These are phyloP conservation scores for Tetrahymena elliotti DNA, from an alignment of 73 alveolate genomes.

Conservation along the genomic window DNA sequence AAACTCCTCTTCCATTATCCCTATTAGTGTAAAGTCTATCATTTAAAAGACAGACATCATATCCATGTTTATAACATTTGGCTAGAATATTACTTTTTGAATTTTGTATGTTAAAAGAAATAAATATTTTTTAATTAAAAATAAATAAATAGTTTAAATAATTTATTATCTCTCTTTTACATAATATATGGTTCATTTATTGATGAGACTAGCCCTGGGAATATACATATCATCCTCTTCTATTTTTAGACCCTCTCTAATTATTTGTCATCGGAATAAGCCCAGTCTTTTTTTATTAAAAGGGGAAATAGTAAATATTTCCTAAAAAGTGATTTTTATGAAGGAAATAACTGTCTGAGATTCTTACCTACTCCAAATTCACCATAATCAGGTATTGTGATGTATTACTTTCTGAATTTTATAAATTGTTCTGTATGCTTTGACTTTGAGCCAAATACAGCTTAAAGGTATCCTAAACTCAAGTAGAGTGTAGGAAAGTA, in stretches of 20 bases:
- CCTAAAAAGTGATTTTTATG: too few relatives aligned
- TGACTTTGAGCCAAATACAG: background rate
- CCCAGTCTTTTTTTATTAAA: background rate
- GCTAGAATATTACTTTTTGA: background rate
- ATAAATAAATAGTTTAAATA: too few relatives aligned
- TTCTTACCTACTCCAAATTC: background rate
- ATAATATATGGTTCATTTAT: background rate
- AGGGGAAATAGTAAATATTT: too few relatives aligned
- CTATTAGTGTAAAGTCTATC: background rate
- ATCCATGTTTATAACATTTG: background rate
- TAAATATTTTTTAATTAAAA: too few relatives aligned
- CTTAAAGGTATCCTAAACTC: background rate
- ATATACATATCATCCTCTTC: background rate
- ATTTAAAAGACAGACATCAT: background rate
- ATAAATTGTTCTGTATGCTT: background rate
- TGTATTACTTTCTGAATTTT: background rate
- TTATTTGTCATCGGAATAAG: background rate
- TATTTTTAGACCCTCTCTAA: background rate
- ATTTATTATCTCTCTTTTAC: background rate
- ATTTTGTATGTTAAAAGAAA: too few relatives aligned
- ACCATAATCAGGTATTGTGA: background rate
- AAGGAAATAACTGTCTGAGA: background rate
- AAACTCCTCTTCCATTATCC: background rate
- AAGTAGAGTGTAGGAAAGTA: background rate
- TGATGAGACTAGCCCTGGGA: background rate